A percentile compares a stretch with the other conserved stretches of the same genome.
Conservation (phyloP, 164 flowering plant genomes). For the Macadamia integrifolia region DNA sequence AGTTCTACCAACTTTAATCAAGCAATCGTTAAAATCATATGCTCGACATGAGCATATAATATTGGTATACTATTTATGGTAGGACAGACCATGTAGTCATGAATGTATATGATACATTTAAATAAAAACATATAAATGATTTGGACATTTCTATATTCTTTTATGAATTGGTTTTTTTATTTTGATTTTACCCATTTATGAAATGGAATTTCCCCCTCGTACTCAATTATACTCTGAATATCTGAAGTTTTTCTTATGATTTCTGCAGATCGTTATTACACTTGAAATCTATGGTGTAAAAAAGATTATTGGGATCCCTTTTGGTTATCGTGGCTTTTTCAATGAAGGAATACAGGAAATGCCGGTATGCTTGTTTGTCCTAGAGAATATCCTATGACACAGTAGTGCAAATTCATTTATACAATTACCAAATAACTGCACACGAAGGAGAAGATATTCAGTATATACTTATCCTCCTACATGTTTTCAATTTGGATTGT, state of each 20-base stretch:
- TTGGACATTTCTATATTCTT: too few species aligned
- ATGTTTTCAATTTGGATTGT: conserved; percentile 1
- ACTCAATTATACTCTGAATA: too few species aligned
- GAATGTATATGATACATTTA: too few species aligned
- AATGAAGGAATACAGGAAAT: conserved; percentile 49
- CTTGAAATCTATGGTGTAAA: conserved; percentile 94
- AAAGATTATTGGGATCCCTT: conserved; percentile 79
- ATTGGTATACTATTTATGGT: too few species aligned
- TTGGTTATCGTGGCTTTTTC: conserved; percentile 88
- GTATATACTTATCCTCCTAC: not conserved
- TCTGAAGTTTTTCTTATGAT: not conserved
- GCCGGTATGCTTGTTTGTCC: conserved; percentile 37
- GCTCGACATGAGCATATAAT: too few species aligned
- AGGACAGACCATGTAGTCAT: too few species aligned
- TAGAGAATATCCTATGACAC: not conserved
- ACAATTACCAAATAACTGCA: not conserved
- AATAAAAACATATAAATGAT: too few species aligned
- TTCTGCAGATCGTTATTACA: conserved; percentile 81
- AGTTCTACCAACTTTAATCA: too few species aligned
- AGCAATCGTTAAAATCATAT: too few species aligned
- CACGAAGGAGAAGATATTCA: conserved; percentile 2
- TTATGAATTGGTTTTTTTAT: too few species aligned
- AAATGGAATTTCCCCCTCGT: too few species aligned
- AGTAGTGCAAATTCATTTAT: not conserved
- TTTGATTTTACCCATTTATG: too few species aligned